Base-by-base conservation (phyloP, 2,329 filamentous ascomycete genomes). In the Xylaria digitata region DNA sequence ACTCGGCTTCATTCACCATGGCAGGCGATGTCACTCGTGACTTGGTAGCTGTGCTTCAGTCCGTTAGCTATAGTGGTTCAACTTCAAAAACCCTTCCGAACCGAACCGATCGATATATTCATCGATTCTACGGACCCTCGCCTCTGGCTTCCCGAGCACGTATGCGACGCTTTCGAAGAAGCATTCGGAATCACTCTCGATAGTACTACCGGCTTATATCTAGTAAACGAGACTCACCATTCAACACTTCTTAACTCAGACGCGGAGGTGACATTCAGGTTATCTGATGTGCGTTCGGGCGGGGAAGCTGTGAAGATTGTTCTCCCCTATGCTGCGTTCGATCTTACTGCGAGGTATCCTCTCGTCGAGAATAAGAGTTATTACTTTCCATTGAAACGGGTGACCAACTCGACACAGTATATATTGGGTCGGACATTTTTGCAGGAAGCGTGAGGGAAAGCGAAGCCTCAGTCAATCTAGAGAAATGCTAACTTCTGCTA, bases 11-110 rank as follows among this genome's bases (percentile, higher is more conserved):
- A 5, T 78, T 81, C 67, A 75, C 74, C 7, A 79, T 82, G 76
- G 76, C 77, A 4, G 75, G 73, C 13, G 74, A 78, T 42, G 45
- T 76, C 40, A 78, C 74, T 11, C 75, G 78, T 1, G 79, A 82
- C 48, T 69, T 82, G 2, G 78, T 79, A 0, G 78, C 81, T 32
- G 71, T 71, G 32, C 72, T 82, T n/a, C 79, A 80, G 60, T 78
- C 79, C 15, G 79, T 82, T 19, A 74, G 76, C 48, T 79, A 79
- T 62, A 79, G 76, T 67, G 78, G 78, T 40, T 73, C 74, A 1
- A 73, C 69, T 11, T 74, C 76, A 13, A 63, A 73, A 3, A 78
- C 76, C 42, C 74, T 79, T 1, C 75, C 80, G 9, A 69, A 69
- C 75, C 7, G 72, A 73, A 4, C 69, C 80, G 6, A 79, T 81